phyloP scores from a whole-genome alignment of 495 filamentous ascomycete species.

The Trichocladium antarcticum region DNA sequence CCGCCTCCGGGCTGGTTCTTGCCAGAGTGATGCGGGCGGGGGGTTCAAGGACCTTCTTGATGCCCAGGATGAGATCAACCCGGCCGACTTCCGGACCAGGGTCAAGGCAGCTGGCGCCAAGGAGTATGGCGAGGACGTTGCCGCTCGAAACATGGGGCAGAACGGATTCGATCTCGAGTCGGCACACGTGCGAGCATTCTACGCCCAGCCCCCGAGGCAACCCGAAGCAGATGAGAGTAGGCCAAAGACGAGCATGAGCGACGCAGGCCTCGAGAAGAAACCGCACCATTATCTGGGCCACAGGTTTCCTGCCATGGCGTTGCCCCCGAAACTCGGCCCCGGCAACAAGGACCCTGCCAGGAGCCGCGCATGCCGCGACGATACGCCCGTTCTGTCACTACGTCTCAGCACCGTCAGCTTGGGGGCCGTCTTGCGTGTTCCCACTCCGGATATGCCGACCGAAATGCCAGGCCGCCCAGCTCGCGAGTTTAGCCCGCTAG shows the following conservation, averaged over 20 bases:
- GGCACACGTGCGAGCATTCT: constrained; percentile 23
- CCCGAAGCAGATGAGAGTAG: not conserved
- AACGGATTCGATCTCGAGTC: constrained; percentile 26
- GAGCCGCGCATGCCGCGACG: constrained; percentile 8
- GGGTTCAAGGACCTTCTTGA: constrained; percentile 42
- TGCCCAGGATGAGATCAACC: constrained; percentile 39
- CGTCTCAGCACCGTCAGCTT: not conserved
- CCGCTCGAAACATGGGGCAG: constrained; percentile 40
- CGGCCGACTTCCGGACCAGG: constrained; percentile 34
- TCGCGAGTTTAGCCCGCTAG: too few species aligned
- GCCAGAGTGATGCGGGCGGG: constrained; percentile 13
- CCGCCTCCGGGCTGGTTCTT: constrained; percentile 15
- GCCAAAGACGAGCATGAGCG: not conserved
- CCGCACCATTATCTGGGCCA: not conserved
- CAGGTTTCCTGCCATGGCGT: not conserved
- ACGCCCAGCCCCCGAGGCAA: constrained; percentile 12
- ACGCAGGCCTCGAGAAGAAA: not conserved
- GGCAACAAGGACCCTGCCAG: not conserved
- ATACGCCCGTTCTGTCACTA: not conserved
- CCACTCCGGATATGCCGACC: not conserved
- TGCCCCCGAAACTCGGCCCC: not conserved
- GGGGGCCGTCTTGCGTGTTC: not conserved
- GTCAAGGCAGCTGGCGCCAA: constrained; percentile 36
- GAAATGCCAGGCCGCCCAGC: too few species aligned
- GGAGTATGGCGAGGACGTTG: constrained; percentile 46